Evolutionary conservation across 805 yeast genomes (phyloP).

Genomic region (Yamadazyma insecticola): DNA sequence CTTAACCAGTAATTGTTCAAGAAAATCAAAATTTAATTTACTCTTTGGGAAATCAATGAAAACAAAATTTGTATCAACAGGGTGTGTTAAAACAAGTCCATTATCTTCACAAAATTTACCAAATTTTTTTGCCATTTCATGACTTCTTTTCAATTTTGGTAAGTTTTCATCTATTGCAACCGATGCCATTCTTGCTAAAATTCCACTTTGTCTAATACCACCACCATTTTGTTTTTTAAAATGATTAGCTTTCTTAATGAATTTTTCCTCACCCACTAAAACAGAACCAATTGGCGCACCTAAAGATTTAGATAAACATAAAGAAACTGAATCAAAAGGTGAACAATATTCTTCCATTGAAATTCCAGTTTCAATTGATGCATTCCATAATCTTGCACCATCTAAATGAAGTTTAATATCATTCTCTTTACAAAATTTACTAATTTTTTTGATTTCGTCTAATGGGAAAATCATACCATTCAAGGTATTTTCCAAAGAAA

Average conservation of each 20-base stretch:
- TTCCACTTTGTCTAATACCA: slow-evolving; percentile 40
- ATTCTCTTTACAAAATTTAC: slow-evolving; percentile 28
- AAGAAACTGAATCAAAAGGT: slow-evolving; percentile 37
- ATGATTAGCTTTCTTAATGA: slow-evolving; percentile 39
- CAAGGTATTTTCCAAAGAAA: slow-evolving; percentile 39
- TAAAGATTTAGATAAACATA: slow-evolving; percentile 38
- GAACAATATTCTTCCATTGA: slow-evolving; percentile 35
- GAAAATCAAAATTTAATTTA: slow-evolving; percentile 22
- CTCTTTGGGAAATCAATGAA: slow-evolving; percentile 31
- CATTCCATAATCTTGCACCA: slow-evolving; percentile 44
- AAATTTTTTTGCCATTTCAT: slow-evolving; percentile 29
- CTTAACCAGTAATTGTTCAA: slow-evolving; percentile 42
- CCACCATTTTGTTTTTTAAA: slow-evolving; percentile 43
- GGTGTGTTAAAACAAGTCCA: slow-evolving; percentile 29
- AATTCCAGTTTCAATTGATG: slow-evolving; percentile 36
- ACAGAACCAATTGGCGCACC: slow-evolving; percentile 44
- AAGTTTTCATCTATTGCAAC: slow-evolving; percentile 38
- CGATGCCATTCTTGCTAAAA: slow-evolving; percentile 37
- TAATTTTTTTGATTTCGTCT: slow-evolving; percentile 33
- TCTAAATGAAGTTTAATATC: slow-evolving; percentile 36
- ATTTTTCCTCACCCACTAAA: slow-evolving; percentile 27
- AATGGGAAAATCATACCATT: slow-evolving; percentile 39
- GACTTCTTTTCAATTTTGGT: slow-evolving; percentile 26
- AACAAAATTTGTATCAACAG: slow-evolving; percentile 39
- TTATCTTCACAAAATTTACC: slow-evolving; percentile 25